Evolutionary conservation across 139 green algal genomes (phyloP), one percentile per base, ranked within the genome.

Genomic region (Chlamydomonas schloesseri): DNA sequence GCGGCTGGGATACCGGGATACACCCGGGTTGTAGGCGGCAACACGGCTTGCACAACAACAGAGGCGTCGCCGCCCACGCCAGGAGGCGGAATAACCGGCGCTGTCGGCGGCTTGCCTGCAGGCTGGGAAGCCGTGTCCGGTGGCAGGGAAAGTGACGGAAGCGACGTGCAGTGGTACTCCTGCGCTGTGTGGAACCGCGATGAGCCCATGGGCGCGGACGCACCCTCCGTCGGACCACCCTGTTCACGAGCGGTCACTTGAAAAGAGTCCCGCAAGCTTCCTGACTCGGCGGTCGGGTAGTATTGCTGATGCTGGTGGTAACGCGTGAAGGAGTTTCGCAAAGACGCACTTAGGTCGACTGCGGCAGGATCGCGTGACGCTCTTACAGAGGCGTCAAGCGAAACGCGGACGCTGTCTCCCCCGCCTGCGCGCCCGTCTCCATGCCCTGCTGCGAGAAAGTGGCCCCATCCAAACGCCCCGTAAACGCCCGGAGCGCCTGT

Each of bases 401-500:
- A 87, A 37, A 70, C 81, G 20, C 80, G 79, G 14, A 85, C 28
- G 14, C 46, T 68, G 67, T 75, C 62, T 9, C 20, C n/a, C n/a
- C n/a, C 65, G 13, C 70, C 79, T 9, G 37, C 42, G 21, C 79
- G 65, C 10, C 47, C 55, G 0, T 5, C 42, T 24, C 26, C 80
- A 20, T 67, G 65, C 10, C 47, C 55, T 15, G 5, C 42, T 23
- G 33, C 80, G 11, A 62, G 26, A 2, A 80, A 53, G 14, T 11
- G 28, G n/a, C 69, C 69, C 81, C 81, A 87, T 47, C 81, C 81
- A 31, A 50, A 87, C 0, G 69, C 69, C 4, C 53, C 81, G 64
- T 87, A 87, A 10, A 80, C 42, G 15, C 81, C 81, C 15, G 81
- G 81, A 36, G 81, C 81, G 57, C 81, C 71, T 10, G 69, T 13